Base-by-base conservation (phyloP, 495 filamentous ascomycete genomes). In the Jackrogersella minutella region DNA sequence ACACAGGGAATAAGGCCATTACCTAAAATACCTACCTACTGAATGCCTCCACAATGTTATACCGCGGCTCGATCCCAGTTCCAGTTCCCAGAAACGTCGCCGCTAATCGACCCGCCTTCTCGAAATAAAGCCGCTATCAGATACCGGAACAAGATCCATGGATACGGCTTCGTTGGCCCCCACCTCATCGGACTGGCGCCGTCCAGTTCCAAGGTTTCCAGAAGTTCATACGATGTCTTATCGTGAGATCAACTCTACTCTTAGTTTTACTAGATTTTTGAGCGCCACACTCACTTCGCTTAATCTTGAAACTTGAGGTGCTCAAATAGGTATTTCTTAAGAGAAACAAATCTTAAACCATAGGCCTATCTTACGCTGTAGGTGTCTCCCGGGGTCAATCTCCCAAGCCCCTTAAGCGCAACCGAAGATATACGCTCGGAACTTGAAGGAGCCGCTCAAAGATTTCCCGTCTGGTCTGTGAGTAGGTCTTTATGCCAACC, bases 11-110 rank as follows among this genome's bases (percentile, higher is more conserved):
- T 30, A 49, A 30, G 43, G 37, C 28, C 14, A 51, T 43, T 47
- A n/a, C n/a, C n/a, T n/a, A 14, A 34, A 59, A 55, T 5, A n/a
- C n/a, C n/a, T n/a, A n/a, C n/a, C 31, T 28, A 40, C 46, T 46
- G 49, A 33, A 43, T 3, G n/a, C 49, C 39, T 60, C 60, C 59
- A 60, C 34, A 53, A 19, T 43, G 22, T 37, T 39, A 44, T 53
- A 19, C 49, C 66, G 51, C 66, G 43, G 61, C 43, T 57, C 66
- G 44, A 51, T 41, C 52, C 44, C 46, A 50, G 39, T 50, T 49
- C 57, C 44, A 44, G 47, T 44, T 53, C 17, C 40, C 59, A 50
- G 24, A 55, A 60, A 37, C 8, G 49, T 34, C 41, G 34, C 54
- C 33, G 54, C 59, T 59, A 47, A 59, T 58, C 53, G 31, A 50